phyloP scores from a whole-genome alignment of 1,139 yeast genomes.

The Cylindricascospora bacillispora region DNA sequence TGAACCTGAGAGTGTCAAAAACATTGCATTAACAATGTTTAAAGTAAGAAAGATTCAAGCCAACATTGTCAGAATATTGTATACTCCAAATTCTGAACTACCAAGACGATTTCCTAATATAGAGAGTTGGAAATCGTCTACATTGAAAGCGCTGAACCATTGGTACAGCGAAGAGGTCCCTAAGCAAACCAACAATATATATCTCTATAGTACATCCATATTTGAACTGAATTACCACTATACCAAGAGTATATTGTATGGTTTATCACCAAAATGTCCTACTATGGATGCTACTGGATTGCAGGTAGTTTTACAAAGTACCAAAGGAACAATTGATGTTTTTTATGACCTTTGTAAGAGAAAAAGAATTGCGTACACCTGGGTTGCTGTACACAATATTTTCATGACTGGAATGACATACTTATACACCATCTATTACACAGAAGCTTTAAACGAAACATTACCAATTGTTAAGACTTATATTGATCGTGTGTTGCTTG shows the following conservation, averaged over 20 bases:
- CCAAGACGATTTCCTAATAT: constrained; percentile 51
- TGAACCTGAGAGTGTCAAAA: constrained; percentile 48
- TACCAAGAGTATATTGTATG: constrained; percentile 58
- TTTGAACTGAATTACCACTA: constrained; percentile 69
- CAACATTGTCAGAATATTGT: constrained; percentile 58
- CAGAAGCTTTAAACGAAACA: constrained; percentile 36
- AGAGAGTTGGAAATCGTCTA: constrained; percentile 46
- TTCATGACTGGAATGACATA: constrained; percentile 86
- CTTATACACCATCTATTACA: constrained; percentile 60
- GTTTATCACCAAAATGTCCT: constrained; percentile 60
- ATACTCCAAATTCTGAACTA: constrained; percentile 49
- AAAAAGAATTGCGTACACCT: constrained; percentile 65
- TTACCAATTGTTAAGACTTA: constrained; percentile 42
- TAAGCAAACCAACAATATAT: constrained; percentile 40
- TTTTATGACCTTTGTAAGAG: constrained; percentile 45
- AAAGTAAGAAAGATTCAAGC: constrained; percentile 62
- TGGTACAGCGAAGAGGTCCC: constrained; percentile 53
- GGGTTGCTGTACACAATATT: constrained; percentile 86
- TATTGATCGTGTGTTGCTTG: constrained; percentile 46
- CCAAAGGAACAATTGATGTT: constrained; percentile 51
- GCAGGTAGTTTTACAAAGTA: constrained; percentile 45
- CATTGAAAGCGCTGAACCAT: constrained; percentile 37
- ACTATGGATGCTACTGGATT: constrained; percentile 43
- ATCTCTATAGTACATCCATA: constrained; percentile 31
- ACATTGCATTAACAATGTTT: constrained; percentile 53